Conservation (phyloP, 768 basidiomycete genomes). For the Naganishia friedmannii region DNA sequence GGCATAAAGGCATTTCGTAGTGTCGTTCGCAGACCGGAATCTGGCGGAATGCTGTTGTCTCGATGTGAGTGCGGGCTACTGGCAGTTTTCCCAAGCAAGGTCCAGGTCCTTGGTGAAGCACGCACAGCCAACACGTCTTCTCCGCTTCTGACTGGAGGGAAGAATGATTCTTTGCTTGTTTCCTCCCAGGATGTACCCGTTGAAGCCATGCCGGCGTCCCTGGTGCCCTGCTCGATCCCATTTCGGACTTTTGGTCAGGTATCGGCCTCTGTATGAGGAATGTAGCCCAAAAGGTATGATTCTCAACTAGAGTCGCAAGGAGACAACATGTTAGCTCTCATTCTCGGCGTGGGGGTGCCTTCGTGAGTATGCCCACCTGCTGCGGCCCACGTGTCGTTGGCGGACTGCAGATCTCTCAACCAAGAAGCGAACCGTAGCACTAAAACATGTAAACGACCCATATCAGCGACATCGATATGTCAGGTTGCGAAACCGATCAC, state of each 20-base stretch:
- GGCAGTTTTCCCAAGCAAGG: background rate
- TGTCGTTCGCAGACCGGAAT: conserved; percentile 19
- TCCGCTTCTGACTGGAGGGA: conserved; percentile 18
- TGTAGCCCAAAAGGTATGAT: conserved; percentile 9
- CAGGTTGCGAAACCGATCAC: background rate
- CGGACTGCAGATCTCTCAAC: conserved; percentile 6
- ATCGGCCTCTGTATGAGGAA: conserved; percentile 6
- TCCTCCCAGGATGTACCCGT: conserved; percentile 12
- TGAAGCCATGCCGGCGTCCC: conserved; percentile 12
- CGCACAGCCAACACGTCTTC: conserved; percentile 17
- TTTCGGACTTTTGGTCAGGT: conserved; percentile 1
- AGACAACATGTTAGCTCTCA: background rate
- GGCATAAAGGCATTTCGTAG: conserved; percentile 9
- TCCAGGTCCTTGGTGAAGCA: background rate
- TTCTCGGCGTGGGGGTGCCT: background rate
- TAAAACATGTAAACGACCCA: background rate
- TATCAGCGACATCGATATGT: background rate
- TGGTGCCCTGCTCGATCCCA: conserved; percentile 11
- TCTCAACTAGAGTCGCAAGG: background rate
- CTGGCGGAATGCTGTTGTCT: background rate
- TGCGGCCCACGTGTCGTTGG: conserved; percentile 17
- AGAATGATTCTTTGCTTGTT: conserved; percentile 13
- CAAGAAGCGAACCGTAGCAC: conserved; percentile 15
- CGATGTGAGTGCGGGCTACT: background rate
- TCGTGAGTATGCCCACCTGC: background rate